These are phyloP conservation scores for Thuja plicata DNA, from an alignment of 83 land plant species.

Conservation along the genomic window DNA sequence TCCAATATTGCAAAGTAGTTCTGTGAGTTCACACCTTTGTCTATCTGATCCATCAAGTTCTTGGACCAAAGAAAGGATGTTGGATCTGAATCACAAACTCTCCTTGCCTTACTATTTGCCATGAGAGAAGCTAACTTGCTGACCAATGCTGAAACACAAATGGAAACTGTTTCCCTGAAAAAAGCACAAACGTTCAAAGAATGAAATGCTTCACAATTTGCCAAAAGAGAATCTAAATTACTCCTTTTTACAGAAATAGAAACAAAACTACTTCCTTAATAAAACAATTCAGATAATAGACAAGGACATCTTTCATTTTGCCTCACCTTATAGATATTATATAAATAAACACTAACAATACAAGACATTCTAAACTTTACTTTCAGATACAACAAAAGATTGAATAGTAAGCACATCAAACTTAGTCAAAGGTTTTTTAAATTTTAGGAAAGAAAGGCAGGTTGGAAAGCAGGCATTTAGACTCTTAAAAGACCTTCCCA, in stretches of 20 bases:
- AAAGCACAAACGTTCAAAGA: background rate
- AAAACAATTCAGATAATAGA: background rate
- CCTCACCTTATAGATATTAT: background rate
- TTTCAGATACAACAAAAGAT: background rate
- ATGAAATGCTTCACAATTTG: background rate
- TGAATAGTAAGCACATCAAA: background rate
- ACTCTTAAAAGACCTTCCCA: background rate
- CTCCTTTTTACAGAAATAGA: background rate
- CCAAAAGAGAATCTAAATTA: background rate
- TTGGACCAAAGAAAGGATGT: constrained; percentile 4
- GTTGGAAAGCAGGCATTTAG: background rate
- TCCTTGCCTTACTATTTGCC: background rate
- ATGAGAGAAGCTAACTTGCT: background rate
- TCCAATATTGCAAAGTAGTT: background rate
- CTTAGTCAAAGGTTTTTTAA: background rate
- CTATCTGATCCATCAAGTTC: constrained; percentile 2
- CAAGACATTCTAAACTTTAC: background rate
- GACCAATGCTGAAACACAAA: constrained; percentile 7
- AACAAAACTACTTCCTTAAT: background rate
- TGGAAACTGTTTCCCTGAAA: constrained; percentile 11
- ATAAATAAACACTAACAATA: background rate
- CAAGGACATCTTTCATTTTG: background rate
- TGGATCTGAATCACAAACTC: background rate
- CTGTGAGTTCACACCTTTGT: constrained; percentile 4
- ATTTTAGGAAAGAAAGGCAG: background rate